Evolutionary conservation across 2,329 filamentous ascomycete genomes (phyloP).

Genomic region (Fusarium nelsonii): DNA sequence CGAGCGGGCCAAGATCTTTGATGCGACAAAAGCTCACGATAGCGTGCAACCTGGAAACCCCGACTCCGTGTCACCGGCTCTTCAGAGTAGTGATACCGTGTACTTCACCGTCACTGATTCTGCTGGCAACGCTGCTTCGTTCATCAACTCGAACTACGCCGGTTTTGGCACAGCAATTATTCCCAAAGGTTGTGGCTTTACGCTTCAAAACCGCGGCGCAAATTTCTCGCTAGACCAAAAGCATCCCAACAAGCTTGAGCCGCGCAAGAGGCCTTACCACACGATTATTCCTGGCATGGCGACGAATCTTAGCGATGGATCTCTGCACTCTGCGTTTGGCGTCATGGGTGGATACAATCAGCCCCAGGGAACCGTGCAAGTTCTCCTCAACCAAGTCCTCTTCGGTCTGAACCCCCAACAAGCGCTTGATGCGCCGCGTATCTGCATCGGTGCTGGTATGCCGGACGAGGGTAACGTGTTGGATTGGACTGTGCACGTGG

Average conservation of each 20-base stretch:
- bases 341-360: conserved; percentile 99
- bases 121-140: conserved; percentile 89
- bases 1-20: conserved; percentile 71
- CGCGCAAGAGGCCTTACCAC: conserved; percentile 92
- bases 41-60: conserved; percentile 73
- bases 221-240: conserved; percentile 80
- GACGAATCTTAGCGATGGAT: conserved; percentile 79
- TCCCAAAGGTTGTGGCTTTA: conserved; percentile 88
- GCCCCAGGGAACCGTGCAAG: conserved; percentile 95
- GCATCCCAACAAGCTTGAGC: conserved; percentile 85
- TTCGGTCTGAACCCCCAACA: conserved; percentile 87
- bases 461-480: conserved; percentile 69
- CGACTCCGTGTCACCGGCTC: conserved; percentile 73
- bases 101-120: conserved; percentile 90
- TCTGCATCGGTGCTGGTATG: conserved; percentile 85
- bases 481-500: conserved; percentile 78
- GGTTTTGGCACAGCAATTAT: conserved; percentile 91
- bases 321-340: conserved; percentile 87
- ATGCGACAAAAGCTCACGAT: conserved; percentile 69
- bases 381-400: conserved; percentile 87
- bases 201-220: conserved; percentile 90
- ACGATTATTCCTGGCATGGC: conserved; percentile 96
- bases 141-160: conserved; percentile 95
- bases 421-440: conserved; percentile 89
- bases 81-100: conserved; percentile 90